phyloP scores from a whole-genome alignment of 441 rosid species.

The Biscutella laevigata region DNA sequence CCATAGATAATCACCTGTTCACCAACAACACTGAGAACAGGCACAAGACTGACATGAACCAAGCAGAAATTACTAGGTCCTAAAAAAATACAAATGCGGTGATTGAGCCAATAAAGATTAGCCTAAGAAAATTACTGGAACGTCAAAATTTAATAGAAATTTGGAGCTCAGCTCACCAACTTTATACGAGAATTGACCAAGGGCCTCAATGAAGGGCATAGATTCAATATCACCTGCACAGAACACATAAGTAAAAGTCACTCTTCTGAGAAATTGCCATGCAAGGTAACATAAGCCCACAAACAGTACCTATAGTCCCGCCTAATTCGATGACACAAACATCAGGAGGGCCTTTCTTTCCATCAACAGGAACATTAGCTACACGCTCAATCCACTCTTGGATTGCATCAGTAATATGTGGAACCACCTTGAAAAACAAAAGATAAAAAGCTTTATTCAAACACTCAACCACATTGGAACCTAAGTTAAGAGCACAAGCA shows the following conservation, averaged over 20 bases:
- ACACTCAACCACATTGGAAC: not conserved
- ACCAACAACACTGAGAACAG: constrained; percentile 81
- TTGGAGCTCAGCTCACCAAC: constrained; percentile 45
- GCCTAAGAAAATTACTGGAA: not conserved
- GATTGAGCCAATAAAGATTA: not conserved
- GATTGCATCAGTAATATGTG: constrained; percentile 81
- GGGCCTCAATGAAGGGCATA: constrained; percentile 87
- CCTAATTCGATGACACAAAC: constrained; percentile 81
- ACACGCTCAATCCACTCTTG: constrained; percentile 82
- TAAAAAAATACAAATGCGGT: constrained; percentile 21
- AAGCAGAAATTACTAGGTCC: constrained; percentile 79
- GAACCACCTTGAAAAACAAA: constrained; percentile 50
- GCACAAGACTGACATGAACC: constrained; percentile 90
- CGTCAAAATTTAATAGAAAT: not conserved
- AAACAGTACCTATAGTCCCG: constrained; percentile 68
- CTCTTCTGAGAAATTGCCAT: not conserved
- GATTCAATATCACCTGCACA: constrained; percentile 80
- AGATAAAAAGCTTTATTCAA: constrained; percentile 4
- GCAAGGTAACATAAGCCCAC: not conserved
- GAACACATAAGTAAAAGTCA: constrained; percentile 3
- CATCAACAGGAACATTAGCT: constrained; percentile 69
- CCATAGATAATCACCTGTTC: constrained; percentile 52
- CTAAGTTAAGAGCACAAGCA: constrained; percentile 8
- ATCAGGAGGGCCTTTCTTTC: constrained; percentile 62
- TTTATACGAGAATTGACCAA: constrained; percentile 76